These are phyloP conservation scores for Tieghemostelium lacteum DNA, from an alignment of 78 protist species.

Conservation along the genomic window DNA sequence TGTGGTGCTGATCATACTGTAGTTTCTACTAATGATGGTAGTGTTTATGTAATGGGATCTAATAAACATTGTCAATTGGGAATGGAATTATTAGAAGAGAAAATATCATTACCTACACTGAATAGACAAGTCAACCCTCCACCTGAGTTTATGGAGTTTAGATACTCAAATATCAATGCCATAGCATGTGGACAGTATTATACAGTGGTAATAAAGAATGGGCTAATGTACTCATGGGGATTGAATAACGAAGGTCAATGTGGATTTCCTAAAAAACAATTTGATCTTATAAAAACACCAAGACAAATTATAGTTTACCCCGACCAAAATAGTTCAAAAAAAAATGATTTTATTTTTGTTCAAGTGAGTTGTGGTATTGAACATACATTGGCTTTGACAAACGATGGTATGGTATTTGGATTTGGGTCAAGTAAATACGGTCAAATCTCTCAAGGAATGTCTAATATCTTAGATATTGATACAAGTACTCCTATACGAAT, in stretches of 20 bases:
- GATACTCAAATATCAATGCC: conserved; percentile 26
- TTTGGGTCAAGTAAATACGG: conserved; percentile 67
- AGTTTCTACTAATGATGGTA: conserved; percentile 11
- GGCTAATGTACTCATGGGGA: conserved; percentile 33
- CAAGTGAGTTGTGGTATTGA: conserved; percentile 59
- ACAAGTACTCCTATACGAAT: conserved; percentile 42
- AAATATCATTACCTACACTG: neutral
- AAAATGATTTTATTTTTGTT: neutral
- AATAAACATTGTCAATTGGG: conserved; percentile 20
- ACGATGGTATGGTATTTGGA: conserved; percentile 40
- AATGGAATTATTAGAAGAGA: neutral
- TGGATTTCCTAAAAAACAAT: conserved; percentile 10
- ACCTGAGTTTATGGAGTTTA: neutral
- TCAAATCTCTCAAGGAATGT: conserved; percentile 29
- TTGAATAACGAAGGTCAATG: conserved; percentile 39
- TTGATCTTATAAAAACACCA: neutral
- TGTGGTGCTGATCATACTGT: conserved; percentile 73
- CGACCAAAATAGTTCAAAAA: neutral
- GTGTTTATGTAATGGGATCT: conserved; percentile 30
- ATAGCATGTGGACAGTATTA: conserved; percentile 24
- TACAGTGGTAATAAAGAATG: conserved; percentile 1
- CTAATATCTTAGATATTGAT: neutral
- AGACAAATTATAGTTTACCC: neutral
- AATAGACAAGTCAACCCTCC: conserved; percentile 1
- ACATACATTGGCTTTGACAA: conserved; percentile 64